Percentiles rank a stretch among this genome's conserved stretches.
Conservation (phyloP, 345 rosid genomes). For the Eucalyptus curtisii region DNA sequence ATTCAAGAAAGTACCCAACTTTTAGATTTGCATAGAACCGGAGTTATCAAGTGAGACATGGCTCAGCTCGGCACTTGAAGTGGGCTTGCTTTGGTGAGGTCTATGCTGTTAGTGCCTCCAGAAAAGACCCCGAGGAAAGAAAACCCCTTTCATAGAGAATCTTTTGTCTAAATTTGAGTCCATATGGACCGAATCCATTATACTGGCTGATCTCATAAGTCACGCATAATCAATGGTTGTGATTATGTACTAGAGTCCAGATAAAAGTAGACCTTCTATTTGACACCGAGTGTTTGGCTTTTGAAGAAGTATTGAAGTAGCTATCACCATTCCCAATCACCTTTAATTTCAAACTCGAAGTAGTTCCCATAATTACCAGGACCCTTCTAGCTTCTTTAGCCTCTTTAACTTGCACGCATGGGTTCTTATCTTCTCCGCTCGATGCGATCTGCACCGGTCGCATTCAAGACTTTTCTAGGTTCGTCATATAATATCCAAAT, state of each 20-base stretch:
- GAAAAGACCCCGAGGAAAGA: neutral
- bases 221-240: neutral
- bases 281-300: neutral
- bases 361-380: neutral
- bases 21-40: neutral
- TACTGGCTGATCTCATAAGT: neutral
- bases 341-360: neutral
- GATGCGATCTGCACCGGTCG: neutral
- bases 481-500: neutral
- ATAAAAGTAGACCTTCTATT: neutral
- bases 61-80: neutral
- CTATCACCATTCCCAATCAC: accelerated
- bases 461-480: neutral
- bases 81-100: neutral
- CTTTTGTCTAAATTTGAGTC: neutral
- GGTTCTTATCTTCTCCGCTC: neutral
- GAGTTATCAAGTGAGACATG: neutral
- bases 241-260: neutral
- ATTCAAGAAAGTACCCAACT: neutral
- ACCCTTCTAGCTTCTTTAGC: neutral
- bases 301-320: neutral
- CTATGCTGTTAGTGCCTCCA: neutral
- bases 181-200: neutral
- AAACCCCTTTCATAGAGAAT: neutral
- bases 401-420: neutral